Evolutionary conservation across 129 eudicot genomes (phyloP).

Genomic region (Helianthus annuus): DNA sequence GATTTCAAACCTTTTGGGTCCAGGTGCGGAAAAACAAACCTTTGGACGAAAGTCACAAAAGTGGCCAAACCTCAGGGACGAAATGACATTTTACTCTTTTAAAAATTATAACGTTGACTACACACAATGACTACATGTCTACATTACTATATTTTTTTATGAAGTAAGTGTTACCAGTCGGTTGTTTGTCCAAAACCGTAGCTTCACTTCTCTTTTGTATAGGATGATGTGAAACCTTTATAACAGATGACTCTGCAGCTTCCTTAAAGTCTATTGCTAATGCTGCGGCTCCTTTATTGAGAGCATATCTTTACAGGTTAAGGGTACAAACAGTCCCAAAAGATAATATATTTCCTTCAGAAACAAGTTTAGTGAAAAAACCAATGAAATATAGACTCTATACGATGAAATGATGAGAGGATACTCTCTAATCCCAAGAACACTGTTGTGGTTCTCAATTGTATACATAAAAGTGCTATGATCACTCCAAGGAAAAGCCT

Average conservation of each 20-base stretch:
- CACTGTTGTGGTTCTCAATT: constrained; percentile 95
- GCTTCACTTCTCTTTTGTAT: constrained; percentile 56
- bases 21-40: too few species aligned
- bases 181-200: constrained; percentile 33
- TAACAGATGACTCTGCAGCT: constrained; percentile 39
- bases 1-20: too few species aligned
- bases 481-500: constrained; percentile 91
- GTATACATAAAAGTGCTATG: constrained; percentile 82
- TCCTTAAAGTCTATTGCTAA: constrained; percentile 73
- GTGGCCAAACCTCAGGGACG: too few species aligned
- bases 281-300: constrained; percentile 66
- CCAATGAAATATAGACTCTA: not conserved
- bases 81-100: too few species aligned
- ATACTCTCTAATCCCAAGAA: constrained; percentile 97
- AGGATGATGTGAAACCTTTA: constrained; percentile 47
- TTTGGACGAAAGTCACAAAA: too few species aligned
- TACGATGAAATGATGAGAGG: constrained; percentile 29
- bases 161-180: constrained; percentile 37
- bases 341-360: not conserved
- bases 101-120: not conserved
- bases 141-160: not conserved
- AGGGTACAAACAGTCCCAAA: constrained; percentile 30
- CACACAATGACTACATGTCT: not conserved
- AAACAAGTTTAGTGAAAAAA: not conserved
- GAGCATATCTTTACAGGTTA: constrained; percentile 72